phyloP scores from a whole-genome alignment of 331 rosid genomes.

The Acacia concinna region DNA sequence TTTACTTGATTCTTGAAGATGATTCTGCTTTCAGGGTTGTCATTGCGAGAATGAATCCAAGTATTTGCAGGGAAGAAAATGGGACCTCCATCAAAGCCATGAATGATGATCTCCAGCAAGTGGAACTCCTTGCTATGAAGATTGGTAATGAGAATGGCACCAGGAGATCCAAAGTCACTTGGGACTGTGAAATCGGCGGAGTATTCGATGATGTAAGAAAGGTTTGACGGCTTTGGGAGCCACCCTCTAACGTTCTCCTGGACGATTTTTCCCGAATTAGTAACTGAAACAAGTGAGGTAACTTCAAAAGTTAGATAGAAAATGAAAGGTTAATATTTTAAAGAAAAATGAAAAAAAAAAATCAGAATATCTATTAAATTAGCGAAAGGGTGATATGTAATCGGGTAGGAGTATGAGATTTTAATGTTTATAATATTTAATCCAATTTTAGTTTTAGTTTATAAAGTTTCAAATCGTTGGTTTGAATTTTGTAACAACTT shows the following conservation, averaged over 20 bases:
- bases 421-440: no score
- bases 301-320: not conserved
- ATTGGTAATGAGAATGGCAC: slow-evolving; percentile 77
- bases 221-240: slow-evolving; percentile 61
- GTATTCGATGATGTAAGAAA: slow-evolving; percentile 61
- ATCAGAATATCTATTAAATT: no score
- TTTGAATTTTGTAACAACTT: no score
- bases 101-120: slow-evolving; percentile 64
- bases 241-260: slow-evolving; percentile 74
- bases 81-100: slow-evolving; percentile 74
- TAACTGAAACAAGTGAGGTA: slow-evolving; percentile 37
- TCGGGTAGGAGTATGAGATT: no score
- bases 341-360: no score
- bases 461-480: no score
- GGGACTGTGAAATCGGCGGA: slow-evolving; percentile 65
- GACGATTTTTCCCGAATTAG: slow-evolving; percentile 62
- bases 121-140: slow-evolving; percentile 76
- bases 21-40: slow-evolving; percentile 69
- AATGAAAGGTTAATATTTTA: not conserved
- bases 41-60: slow-evolving; percentile 79
- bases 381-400: no score
- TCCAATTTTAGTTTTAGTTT: no score
- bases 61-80: slow-evolving; percentile 86
- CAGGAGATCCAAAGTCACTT: slow-evolving; percentile 68
- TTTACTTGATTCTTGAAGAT: slow-evolving; percentile 80